Percentiles rank a stretch among this genome's conserved stretches.
phyloP scores from a whole-genome alignment of 2,329 filamentous ascomycete species.

The Phaeosphaeriaceae sp. region DNA sequence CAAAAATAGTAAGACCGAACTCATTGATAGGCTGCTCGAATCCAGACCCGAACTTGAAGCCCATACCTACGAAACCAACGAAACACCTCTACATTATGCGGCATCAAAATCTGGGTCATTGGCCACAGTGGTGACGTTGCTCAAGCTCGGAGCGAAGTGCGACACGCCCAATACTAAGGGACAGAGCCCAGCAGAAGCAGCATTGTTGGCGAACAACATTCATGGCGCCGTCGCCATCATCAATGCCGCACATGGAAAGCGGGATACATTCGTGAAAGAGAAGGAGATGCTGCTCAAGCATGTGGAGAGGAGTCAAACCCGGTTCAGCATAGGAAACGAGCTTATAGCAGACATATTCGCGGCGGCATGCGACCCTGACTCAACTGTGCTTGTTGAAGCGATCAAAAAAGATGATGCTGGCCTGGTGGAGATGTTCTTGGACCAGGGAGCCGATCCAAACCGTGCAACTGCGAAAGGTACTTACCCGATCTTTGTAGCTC shows the following conservation, averaged over 20 bases:
- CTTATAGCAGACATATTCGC: conserved; percentile 41
- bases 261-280: conserved; percentile 36
- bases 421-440: conserved; percentile 40
- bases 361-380: conserved; percentile 41
- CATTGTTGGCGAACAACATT: conserved; percentile 34
- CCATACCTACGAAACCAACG: conserved; percentile 28
- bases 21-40: conserved; percentile 33
- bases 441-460: conserved; percentile 39
- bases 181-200: conserved; percentile 36
- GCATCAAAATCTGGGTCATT: conserved; percentile 31
- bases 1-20: conserved; percentile 29
- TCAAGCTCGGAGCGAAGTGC: conserved; percentile 37
- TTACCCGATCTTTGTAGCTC: conserved; percentile 36
- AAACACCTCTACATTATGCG: conserved; percentile 43
- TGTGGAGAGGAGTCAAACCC: conserved; percentile 33
- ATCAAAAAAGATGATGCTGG: conserved; percentile 37
- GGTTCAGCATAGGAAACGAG: conserved; percentile 39
- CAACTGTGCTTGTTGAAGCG: conserved; percentile 40
- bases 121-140: conserved; percentile 28
- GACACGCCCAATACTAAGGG: conserved; percentile 26
- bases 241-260: conserved; percentile 33
- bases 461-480: conserved; percentile 28
- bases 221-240: conserved; percentile 41
- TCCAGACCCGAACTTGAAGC: conserved; percentile 29
- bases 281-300: conserved; percentile 41